Conservation (phyloP, 2,329 filamentous ascomycete genomes). For the Fusarium haematococcum region DNA sequence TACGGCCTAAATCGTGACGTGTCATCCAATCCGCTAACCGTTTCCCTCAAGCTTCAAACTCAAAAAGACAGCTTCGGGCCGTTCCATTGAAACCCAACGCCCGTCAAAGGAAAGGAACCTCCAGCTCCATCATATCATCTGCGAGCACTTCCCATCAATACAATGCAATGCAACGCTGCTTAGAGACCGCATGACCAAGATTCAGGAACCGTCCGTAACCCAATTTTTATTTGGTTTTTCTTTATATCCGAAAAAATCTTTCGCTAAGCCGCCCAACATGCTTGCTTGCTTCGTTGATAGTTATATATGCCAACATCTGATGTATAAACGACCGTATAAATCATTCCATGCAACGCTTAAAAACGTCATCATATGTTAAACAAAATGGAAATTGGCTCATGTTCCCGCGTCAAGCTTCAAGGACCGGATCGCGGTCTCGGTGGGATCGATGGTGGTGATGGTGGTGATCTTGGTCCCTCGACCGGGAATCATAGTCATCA, state of each 20-base stretch:
- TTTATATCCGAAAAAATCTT: conserved; percentile 24
- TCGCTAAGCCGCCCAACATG: conserved; percentile 33
- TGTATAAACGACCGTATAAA: conserved; percentile 21
- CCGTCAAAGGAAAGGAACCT: not conserved
- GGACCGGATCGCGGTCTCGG: conserved; percentile 45
- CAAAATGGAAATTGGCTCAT: not conserved
- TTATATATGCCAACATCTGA: conserved; percentile 14
- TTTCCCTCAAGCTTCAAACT: conserved; percentile 21
- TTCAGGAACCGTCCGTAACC: not conserved
- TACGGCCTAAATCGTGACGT: conserved; percentile 15
- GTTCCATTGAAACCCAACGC: conserved; percentile 8
- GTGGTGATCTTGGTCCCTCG: conserved; percentile 48
- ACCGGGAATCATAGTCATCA: conserved; percentile 44
- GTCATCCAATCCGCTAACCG: conserved; percentile 4
- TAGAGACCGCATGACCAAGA: not conserved
- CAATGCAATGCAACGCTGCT: not conserved
- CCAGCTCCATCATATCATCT: not conserved
- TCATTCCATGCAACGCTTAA: conserved; percentile 28
- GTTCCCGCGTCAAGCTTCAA: conserved; percentile 26
- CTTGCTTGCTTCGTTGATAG: conserved; percentile 15
- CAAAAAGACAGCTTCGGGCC: conserved; percentile 16
- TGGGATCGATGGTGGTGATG: conserved; percentile 50
- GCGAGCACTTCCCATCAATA: not conserved
- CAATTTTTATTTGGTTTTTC: conserved; percentile 26
- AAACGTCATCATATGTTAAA: conserved; percentile 6